A percentile compares a stretch with the other conserved stretches of the same genome.
phyloP scores from a whole-genome alignment of 2,329 filamentous ascomycete genomes.

The Clonostachys byssicola region DNA sequence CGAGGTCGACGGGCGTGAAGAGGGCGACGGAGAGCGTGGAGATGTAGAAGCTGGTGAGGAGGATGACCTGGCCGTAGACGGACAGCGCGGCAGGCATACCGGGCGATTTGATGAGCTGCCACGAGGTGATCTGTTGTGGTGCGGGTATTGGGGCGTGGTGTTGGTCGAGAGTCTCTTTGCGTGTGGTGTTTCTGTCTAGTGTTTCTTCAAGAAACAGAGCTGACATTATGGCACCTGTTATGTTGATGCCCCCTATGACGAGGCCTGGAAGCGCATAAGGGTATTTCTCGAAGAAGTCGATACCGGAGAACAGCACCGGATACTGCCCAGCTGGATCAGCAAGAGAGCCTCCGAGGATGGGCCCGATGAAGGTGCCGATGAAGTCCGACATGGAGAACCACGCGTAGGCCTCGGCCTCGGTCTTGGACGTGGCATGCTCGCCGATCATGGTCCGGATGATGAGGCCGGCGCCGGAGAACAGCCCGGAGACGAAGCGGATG shows the following conservation, averaged over 20 bases:
- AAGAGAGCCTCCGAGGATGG: constrained; percentile 63
- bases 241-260: background rate
- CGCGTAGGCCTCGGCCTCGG: constrained; percentile 68
- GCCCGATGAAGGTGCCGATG: constrained; percentile 68
- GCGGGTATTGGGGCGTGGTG: background rate
- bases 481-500: constrained; percentile 64
- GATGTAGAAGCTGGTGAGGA: background rate
- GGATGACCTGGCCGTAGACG: background rate
- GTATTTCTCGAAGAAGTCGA: constrained; percentile 39
- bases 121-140: background rate
- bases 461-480: constrained; percentile 70
- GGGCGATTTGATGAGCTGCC: background rate
- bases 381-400: constrained; percentile 74
- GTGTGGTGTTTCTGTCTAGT: background rate
- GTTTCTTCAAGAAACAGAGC: background rate
- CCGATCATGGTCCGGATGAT: constrained; percentile 75
- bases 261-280: constrained; percentile 48
- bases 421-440: constrained; percentile 59
- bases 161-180: background rate
- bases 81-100: background rate
- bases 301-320: constrained; percentile 42
- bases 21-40: background rate
- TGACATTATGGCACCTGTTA: background rate
- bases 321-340: constrained; percentile 61
- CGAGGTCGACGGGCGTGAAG: background rate